Conservation (phyloP, 805 yeast genomes). For the Metschnikowia noctiluminum region DNA sequence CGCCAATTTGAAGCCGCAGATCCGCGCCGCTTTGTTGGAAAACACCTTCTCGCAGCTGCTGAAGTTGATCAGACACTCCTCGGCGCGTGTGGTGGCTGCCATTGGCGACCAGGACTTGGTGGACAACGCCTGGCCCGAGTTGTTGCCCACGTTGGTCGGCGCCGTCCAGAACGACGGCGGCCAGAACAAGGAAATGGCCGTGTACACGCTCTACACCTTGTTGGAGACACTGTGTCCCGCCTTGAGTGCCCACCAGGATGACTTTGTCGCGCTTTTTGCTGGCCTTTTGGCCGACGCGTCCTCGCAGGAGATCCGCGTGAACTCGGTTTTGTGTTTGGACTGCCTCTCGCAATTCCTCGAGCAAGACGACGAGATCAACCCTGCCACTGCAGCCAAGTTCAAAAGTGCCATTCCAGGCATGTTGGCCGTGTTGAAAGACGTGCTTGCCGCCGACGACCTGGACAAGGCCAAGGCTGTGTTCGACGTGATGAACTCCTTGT, state of each 20-base stretch:
- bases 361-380: conserved; percentile 45
- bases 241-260: conserved; percentile 55
- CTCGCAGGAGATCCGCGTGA: conserved; percentile 73
- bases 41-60: conserved; percentile 66
- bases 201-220: conserved; percentile 72
- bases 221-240: conserved; percentile 67
- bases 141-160: conserved; percentile 66
- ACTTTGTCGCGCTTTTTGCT: conserved; percentile 69
- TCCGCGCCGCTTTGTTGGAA: conserved; percentile 66
- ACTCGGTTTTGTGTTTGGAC: conserved; percentile 78
- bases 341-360: conserved; percentile 66
- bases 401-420: conserved; percentile 69
- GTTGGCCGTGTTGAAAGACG: conserved; percentile 76
- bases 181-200: conserved; percentile 71
- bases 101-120: conserved; percentile 76
- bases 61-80: conserved; percentile 75
- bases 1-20: conserved; percentile 49
- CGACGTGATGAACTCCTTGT: conserved; percentile 78
- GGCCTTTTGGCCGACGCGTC: conserved; percentile 59
- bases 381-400: conserved; percentile 50
- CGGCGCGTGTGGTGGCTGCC: conserved; percentile 84
- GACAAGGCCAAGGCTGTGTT: conserved; percentile 72
- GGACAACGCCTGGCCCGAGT: conserved; percentile 64
- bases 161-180: conserved; percentile 48
- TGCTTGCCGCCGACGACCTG: conserved; percentile 66